Conservation (phyloP, 2,329 filamentous ascomycete genomes). For the Dothiorella sarmentorum region DNA sequence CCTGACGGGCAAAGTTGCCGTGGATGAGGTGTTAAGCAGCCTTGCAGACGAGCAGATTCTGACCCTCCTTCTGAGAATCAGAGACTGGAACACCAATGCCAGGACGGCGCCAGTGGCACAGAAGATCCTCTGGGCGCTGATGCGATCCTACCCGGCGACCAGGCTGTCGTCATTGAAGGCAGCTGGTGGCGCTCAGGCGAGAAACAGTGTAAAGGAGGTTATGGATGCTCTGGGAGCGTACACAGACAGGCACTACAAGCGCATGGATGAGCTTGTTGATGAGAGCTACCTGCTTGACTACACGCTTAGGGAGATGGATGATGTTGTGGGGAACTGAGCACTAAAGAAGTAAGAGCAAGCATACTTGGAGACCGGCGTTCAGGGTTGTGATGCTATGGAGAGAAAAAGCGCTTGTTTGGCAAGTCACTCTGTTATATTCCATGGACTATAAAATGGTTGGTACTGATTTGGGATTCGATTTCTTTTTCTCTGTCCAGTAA, state of each 20-base stretch:
- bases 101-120: constrained; percentile 82
- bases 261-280: constrained; percentile 84
- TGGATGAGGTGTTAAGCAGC: constrained; percentile 78
- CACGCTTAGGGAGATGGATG: constrained; percentile 90
- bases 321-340: constrained; percentile 38
- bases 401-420: not conserved
- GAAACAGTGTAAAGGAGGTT: constrained; percentile 70
- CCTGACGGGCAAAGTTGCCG: constrained; percentile 60
- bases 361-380: not conserved
- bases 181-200: constrained; percentile 31
- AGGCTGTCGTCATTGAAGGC: constrained; percentile 66
- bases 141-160: constrained; percentile 75
- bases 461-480: not conserved
- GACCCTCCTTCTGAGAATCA: constrained; percentile 71
- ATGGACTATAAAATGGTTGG: not conserved
- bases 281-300: constrained; percentile 95
- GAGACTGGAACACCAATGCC: constrained; percentile 98
- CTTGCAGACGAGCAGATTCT: constrained; percentile 85
- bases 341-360: not conserved
- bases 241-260: constrained; percentile 87
- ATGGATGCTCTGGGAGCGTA: constrained; percentile 84
- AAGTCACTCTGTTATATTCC: not conserved
- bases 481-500: not conserved
- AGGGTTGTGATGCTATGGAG: not conserved
- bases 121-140: constrained; percentile 73